Percentiles rank a stretch among this genome's conserved stretches.
phyloP scores from a whole-genome alignment of 495 filamentous ascomycete species.

The Thermothielavioides terrestris region DNA sequence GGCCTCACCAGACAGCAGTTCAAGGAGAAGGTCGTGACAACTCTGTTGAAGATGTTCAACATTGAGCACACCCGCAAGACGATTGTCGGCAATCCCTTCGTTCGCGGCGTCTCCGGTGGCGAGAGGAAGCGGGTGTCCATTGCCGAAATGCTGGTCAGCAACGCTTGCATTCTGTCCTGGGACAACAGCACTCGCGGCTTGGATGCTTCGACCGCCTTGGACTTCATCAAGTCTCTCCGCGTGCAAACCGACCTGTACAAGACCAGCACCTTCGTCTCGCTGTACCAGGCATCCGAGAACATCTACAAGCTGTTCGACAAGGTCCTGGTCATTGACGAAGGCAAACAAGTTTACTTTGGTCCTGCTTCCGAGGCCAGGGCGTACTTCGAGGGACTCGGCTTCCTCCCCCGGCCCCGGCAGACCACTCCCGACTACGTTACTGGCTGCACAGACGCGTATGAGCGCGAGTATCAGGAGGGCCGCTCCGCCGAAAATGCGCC shows the following conservation, averaged over 20 bases:
- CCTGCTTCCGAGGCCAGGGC: constrained; percentile 55
- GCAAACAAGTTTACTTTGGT: constrained; percentile 74
- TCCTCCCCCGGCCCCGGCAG: constrained; percentile 65
- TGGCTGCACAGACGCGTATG: constrained; percentile 73
- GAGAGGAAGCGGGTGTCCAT: constrained; percentile 75
- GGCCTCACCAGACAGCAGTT: constrained; percentile 59
- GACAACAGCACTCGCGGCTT: constrained; percentile 81
- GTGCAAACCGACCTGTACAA: constrained; percentile 73
- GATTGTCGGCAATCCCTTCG: constrained; percentile 69
- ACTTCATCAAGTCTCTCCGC: constrained; percentile 61
- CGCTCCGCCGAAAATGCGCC: constrained; percentile 54
- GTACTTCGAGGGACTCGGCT: constrained; percentile 80
- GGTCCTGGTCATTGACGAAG: constrained; percentile 72
- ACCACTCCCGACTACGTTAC: constrained; percentile 85
- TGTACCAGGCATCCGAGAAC: constrained; percentile 77
- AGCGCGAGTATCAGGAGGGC: constrained; percentile 65
- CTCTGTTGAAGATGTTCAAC: constrained; percentile 79
- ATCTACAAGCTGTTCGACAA: constrained; percentile 87
- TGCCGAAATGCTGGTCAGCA: constrained; percentile 62
- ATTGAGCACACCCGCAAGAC: constrained; percentile 78
- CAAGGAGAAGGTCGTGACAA: constrained; percentile 59
- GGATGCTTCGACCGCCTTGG: constrained; percentile 74
- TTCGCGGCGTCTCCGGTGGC: constrained; percentile 79
- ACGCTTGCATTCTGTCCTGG: constrained; percentile 65
- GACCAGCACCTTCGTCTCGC: constrained; percentile 67